phyloP scores from a whole-genome alignment of 306 rosid genomes.

The Cicer chorassanicum region DNA sequence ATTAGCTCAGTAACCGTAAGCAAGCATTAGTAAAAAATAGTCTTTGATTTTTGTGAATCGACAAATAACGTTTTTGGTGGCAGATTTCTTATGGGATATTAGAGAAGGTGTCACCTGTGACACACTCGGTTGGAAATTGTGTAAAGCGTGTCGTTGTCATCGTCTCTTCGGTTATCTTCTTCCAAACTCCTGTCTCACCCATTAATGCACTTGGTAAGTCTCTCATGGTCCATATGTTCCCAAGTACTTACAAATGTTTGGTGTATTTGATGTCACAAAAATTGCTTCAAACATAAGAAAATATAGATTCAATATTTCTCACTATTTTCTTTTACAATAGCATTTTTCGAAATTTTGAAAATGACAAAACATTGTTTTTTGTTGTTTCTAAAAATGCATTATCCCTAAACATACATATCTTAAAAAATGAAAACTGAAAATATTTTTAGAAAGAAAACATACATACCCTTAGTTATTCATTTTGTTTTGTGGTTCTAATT shows the following conservation, averaged over 20 bases:
- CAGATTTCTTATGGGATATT: constrained; percentile 79
- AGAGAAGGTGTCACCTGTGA: constrained; percentile 69
- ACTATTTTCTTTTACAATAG: no score
- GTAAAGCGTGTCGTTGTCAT: constrained; percentile 76
- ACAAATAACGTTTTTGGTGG: background rate
- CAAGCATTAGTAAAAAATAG: no score
- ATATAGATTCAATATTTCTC: no score
- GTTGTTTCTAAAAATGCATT: no score
- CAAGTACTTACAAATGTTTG: background rate
- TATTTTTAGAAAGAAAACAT: no score
- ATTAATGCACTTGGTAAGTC: constrained; percentile 63
- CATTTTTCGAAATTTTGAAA: no score
- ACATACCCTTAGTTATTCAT: no score
- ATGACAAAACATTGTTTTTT: no score
- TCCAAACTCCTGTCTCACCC: constrained; percentile 59
- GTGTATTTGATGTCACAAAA: background rate
- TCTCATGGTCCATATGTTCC: constrained; percentile 7
- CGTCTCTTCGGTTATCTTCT: constrained; percentile 70
- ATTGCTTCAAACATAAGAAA: background rate
- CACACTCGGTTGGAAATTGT: constrained; percentile 78
- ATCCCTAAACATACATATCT: no score
- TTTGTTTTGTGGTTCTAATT: constrained; percentile 19
- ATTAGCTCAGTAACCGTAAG: background rate
- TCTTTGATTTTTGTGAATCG: no score
- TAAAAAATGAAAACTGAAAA: no score